Percentiles rank a stretch among this genome's conserved stretches.
Evolutionary conservation across 2,329 filamentous ascomycete genomes (phyloP).

Genomic region (Botrytis hyacinthi): DNA sequence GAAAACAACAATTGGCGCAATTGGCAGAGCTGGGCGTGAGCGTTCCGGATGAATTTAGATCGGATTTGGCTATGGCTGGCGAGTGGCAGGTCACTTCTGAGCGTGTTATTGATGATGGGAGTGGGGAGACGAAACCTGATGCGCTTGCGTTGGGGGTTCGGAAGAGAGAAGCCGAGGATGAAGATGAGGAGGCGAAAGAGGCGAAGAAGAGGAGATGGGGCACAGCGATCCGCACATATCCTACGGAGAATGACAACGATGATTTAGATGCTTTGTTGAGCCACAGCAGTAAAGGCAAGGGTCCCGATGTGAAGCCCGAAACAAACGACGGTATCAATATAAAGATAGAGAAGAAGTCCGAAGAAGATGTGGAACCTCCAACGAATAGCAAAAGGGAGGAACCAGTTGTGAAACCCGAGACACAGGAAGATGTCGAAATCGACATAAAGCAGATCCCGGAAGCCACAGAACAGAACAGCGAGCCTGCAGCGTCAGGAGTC

Average conservation of each 20-base stretch:
- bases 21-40: conserved; percentile 83
- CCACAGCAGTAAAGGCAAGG: conserved; percentile 35
- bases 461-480: conserved; percentile 15
- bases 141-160: conserved; percentile 53
- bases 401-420: background rate
- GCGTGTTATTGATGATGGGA: conserved; percentile 40
- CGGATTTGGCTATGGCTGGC: conserved; percentile 82
- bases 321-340: conserved; percentile 25
- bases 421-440: background rate
- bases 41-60: conserved; percentile 73
- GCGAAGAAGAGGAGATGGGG: conserved; percentile 54
- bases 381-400: background rate
- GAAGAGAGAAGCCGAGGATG: conserved; percentile 60
- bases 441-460: conserved; percentile 1
- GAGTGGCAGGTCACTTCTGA: conserved; percentile 71
- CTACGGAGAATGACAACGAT: conserved; percentile 34
- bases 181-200: conserved; percentile 60
- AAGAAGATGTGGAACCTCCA: background rate
- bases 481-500: conserved; percentile 46
- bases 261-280: conserved; percentile 43
- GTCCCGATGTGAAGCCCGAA: conserved; percentile 30
- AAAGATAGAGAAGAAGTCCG: conserved; percentile 28
- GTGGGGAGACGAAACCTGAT: conserved; percentile 45
- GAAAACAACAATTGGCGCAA: conserved; percentile 83
- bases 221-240: conserved; percentile 39